Evolutionary conservation across 2,329 filamentous ascomycete genomes (phyloP).

Genomic region (Colletotrichum chrysophilum): DNA sequence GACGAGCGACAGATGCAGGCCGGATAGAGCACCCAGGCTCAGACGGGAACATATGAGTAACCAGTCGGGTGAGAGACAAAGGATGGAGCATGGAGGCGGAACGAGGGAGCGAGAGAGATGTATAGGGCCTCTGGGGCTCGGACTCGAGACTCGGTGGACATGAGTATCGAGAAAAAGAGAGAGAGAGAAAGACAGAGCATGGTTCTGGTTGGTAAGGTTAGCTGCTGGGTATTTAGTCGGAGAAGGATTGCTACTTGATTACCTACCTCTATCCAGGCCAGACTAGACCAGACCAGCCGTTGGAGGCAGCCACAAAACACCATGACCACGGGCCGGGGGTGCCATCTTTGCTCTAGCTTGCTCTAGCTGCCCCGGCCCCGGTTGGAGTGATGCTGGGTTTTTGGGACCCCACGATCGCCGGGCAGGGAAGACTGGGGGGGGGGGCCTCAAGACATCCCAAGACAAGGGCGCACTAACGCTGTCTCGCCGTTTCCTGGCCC

Average conservation of each 20-base stretch:
- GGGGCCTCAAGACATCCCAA: background rate
- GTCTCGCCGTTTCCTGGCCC: background rate
- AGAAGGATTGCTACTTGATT: background rate
- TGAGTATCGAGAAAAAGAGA: background rate
- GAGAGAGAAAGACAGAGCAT: background rate
- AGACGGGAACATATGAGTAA: background rate
- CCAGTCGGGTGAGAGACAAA: background rate
- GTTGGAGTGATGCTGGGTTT: background rate
- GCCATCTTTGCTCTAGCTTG: background rate
- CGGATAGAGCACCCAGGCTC: background rate
- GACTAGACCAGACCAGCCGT: background rate
- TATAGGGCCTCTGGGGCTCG: background rate
- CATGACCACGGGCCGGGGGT: background rate
- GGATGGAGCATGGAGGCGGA: background rate
- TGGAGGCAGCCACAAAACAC: background rate
- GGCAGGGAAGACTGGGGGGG: background rate
- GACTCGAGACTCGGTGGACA: background rate
- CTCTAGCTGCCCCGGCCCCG: background rate
- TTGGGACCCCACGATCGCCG: background rate
- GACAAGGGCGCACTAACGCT: background rate
- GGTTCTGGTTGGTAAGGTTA: background rate
- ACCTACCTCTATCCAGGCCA: background rate
- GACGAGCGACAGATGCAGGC: background rate
- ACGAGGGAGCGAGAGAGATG: background rate
- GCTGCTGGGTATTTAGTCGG: background rate